phyloP scores from a whole-genome alignment of 768 basidiomycete genomes.

The Mycena pura region DNA sequence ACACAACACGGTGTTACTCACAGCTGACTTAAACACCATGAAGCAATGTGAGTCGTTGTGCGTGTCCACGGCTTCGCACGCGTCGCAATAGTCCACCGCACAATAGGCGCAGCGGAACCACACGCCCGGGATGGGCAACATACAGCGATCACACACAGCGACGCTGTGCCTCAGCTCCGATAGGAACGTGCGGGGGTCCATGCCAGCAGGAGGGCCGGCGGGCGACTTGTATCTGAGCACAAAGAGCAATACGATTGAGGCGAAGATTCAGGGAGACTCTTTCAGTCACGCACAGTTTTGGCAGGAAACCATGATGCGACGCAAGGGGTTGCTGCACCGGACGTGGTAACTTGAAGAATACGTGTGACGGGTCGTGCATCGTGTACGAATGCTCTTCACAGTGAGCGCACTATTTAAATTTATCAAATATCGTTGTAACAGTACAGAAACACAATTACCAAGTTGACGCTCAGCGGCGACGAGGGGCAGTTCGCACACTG shows the following conservation, averaged over 20 bases:
- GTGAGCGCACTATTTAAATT: conserved; percentile 64
- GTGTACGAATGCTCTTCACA: conserved; percentile 83
- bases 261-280: too few relatives aligned
- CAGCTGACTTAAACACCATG: conserved; percentile 85
- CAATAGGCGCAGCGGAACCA: conserved; percentile 95
- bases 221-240: conserved; percentile 65
- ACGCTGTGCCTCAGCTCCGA: conserved; percentile 61
- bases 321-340: conserved; percentile 68
- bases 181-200: conserved; percentile 61
- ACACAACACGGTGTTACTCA: conserved; percentile 39
- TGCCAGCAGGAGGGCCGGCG: conserved; percentile 58
- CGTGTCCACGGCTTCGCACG: conserved; percentile 80
- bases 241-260: too few relatives aligned
- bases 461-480: conserved; percentile 67
- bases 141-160: conserved; percentile 88
- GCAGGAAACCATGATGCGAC: conserved; percentile 66
- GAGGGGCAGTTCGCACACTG: conserved; percentile 94
- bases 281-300: conserved; percentile 63
- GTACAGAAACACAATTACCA: conserved; percentile 57
- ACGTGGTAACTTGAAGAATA: conserved; percentile 87
- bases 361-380: conserved; percentile 83
- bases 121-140: conserved; percentile 79
- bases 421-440: neutral
- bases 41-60: conserved; percentile 87
- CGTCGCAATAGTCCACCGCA: conserved; percentile 83